These are phyloP conservation scores for Neltuma alba DNA, from an alignment of 306 rosid species.

Conservation along the genomic window DNA sequence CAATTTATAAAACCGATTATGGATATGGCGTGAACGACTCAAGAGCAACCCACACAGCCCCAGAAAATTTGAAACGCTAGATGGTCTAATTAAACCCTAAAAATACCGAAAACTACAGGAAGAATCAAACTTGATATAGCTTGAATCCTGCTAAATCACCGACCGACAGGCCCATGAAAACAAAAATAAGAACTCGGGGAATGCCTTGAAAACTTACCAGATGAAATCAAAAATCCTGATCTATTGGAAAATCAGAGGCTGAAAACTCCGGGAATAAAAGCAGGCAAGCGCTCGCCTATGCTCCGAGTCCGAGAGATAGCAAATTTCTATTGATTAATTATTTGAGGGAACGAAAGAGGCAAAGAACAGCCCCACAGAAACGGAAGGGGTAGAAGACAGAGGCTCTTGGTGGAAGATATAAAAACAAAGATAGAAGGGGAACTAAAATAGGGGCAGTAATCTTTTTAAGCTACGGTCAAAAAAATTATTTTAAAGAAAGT, in stretches of 20 bases:
- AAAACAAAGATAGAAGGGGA: constrained; percentile 7
- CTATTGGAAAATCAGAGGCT: constrained; percentile 41
- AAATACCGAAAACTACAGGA: background rate
- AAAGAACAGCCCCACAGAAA: constrained; percentile 46
- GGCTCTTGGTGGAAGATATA: constrained; percentile 58
- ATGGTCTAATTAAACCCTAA: constrained; percentile 31
- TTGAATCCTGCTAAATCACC: constrained; percentile 37
- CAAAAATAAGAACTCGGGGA: background rate
- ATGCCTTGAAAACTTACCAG: constrained; percentile 37
- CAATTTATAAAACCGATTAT: background rate
- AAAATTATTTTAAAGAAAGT: background rate
- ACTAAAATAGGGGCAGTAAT: constrained; percentile 44
- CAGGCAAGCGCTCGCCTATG: constrained; percentile 25
- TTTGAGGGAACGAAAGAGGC: constrained; percentile 32
- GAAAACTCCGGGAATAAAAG: constrained; percentile 39
- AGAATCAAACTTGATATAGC: constrained; percentile 39
- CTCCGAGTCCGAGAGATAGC: constrained; percentile 17
- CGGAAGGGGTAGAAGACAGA: constrained; percentile 40
- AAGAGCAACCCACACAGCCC: constrained; percentile 14
- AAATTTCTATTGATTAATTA: background rate
- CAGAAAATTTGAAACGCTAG: constrained; percentile 1
- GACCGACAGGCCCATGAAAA: constrained; percentile 40
- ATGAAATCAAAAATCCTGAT: constrained; percentile 44
- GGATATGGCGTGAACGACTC: background rate
- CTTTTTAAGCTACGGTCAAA: constrained; percentile 34